phyloP scores from a whole-genome alignment of 2,329 filamentous ascomycete genomes.

The Coniella lustricola region DNA sequence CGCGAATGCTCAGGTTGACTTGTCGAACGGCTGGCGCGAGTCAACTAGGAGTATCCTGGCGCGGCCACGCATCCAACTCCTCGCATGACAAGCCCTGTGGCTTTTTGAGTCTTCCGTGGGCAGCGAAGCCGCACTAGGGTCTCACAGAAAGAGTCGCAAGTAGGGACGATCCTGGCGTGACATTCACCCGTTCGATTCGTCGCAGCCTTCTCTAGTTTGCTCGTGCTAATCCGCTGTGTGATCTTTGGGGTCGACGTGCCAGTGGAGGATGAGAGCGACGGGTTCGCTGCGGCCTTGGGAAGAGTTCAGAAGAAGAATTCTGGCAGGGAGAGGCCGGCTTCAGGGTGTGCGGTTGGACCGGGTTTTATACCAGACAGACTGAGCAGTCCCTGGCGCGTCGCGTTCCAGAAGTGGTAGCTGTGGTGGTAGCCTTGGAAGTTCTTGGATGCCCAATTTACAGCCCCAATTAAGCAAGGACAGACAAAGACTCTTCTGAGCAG shows the following conservation, averaged over 20 bases:
- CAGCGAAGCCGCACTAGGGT: constrained; percentile 35
- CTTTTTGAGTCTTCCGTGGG: constrained; percentile 20
- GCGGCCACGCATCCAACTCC: constrained; percentile 17
- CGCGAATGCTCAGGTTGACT: constrained; percentile 19
- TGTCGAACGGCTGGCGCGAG: constrained; percentile 18
- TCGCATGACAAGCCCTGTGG: constrained; percentile 16
- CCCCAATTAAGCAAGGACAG: constrained; percentile 14
- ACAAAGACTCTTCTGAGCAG: constrained; percentile 4
- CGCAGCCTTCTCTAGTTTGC: constrained; percentile 15
- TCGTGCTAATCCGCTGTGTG: constrained; percentile 12
- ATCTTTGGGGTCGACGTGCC: constrained; percentile 10
- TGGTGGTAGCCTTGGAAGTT: no score
- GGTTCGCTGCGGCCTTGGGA: constrained; percentile 13
- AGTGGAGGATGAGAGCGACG: constrained; percentile 12
- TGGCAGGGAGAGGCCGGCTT: constrained; percentile 17
- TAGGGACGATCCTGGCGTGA: constrained; percentile 12
- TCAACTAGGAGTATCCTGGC: constrained; percentile 23
- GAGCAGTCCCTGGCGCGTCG: constrained; percentile 12
- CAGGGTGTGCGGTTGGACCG: constrained; percentile 15
- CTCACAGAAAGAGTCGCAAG: constrained; percentile 23
- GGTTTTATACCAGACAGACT: constrained; percentile 10
- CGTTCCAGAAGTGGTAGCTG: constrained; percentile 10
- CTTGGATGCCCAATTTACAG: constrained; percentile 13
- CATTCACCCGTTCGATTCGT: constrained; percentile 12
- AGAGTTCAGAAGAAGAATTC: constrained; percentile 11